Percentiles rank a stretch among this genome's conserved stretches.
Conservation (phyloP, 306 rosid species). For the Cyamopsis tetragonoloba region DNA sequence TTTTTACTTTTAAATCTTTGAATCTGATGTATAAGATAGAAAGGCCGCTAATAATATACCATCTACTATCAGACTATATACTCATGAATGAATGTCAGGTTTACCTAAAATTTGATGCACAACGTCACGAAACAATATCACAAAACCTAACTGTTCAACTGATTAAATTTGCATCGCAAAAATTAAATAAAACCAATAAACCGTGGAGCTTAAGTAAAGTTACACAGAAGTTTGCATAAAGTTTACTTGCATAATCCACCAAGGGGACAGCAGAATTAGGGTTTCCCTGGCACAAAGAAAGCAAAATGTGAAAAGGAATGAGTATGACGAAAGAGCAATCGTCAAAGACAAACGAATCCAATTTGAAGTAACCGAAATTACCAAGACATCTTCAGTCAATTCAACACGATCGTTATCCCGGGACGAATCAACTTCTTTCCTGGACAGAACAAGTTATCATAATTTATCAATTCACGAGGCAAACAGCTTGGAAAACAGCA, state of each 20-base stretch:
- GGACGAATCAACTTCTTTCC: slow-evolving; percentile 52
- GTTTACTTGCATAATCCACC: slow-evolving; percentile 75
- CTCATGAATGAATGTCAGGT: not conserved
- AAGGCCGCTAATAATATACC: too few relatives aligned
- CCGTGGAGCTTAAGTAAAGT: not conserved
- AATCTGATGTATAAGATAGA: too few relatives aligned
- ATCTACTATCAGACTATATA: not conserved
- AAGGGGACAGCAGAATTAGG: slow-evolving; percentile 43
- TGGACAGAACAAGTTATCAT: slow-evolving; percentile 25
- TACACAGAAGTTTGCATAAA: not conserved
- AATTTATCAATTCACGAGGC: not conserved
- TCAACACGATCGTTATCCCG: slow-evolving; percentile 25
- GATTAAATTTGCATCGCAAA: not conserved
- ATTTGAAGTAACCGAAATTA: slow-evolving; percentile 23
- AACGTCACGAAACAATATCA: not conserved
- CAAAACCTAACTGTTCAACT: not conserved
- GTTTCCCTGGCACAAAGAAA: slow-evolving; percentile 44
- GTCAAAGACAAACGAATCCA: not conserved
- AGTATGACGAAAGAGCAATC: not conserved
- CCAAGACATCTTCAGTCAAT: slow-evolving; percentile 66
- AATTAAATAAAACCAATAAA: not conserved
- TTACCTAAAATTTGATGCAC: not conserved
- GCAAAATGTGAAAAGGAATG: slow-evolving; percentile 17
- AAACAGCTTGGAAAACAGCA: not conserved
- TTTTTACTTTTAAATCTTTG: too few relatives aligned